These are phyloP conservation scores for Aristolochia fimbriata DNA, from an alignment of 164 flowering plant genomes.

Conservation along the genomic window DNA sequence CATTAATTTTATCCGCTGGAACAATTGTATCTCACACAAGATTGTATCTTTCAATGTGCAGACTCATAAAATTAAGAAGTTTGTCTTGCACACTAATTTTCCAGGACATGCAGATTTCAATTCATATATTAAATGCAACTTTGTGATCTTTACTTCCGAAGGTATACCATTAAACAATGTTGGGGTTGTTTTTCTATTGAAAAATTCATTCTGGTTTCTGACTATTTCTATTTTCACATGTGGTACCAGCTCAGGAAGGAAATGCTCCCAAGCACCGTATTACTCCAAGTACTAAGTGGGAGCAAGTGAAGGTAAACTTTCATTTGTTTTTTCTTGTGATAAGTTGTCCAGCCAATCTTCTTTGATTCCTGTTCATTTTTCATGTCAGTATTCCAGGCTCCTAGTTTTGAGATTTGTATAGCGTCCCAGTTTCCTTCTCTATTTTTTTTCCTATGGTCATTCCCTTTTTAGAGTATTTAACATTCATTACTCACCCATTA, in stretches of 20 bases:
- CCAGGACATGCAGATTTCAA: constrained; percentile 98
- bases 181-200: background rate
- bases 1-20: background rate
- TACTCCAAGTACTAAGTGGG: constrained; percentile 94
- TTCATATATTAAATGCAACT: constrained; percentile 93
- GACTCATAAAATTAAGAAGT: constrained; percentile 93
- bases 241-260: constrained; percentile 39
- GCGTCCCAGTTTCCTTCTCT: too few relatives aligned
- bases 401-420: too few relatives aligned
- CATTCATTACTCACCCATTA: too few relatives aligned
- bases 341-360: background rate
- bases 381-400: too few relatives aligned
- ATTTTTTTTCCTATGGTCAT: too few relatives aligned
- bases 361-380: too few relatives aligned
- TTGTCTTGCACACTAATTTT: constrained; percentile 89
- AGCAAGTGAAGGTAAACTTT: constrained; percentile 79
- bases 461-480: too few relatives aligned
- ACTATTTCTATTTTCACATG: constrained; percentile 23
- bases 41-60: constrained; percentile 28
- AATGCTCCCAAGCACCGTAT: constrained; percentile 43
- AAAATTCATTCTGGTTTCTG: background rate
- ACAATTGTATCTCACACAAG: background rate
- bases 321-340: background rate
- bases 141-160: constrained; percentile 49
- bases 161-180: constrained; percentile 13